A percentile compares a stretch with the other conserved stretches of the same genome.
These are phyloP conservation scores for Rhodotorula glutinis DNA, from an alignment of 1,284 basidiomycete genomes.

Conservation along the genomic window DNA sequence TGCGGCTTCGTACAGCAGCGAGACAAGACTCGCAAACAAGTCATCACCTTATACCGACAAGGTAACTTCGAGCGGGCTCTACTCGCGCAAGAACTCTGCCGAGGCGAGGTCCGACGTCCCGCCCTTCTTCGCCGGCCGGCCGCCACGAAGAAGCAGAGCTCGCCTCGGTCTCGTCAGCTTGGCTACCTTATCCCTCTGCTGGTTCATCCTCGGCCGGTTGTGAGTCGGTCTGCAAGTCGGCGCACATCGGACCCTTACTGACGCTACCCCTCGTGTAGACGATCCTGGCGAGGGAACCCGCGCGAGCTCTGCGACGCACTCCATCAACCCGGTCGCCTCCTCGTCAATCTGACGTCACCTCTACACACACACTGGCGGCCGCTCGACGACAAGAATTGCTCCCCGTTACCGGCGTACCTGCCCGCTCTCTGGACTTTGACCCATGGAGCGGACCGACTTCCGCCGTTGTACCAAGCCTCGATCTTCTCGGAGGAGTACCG, in stretches of 20 bases:
- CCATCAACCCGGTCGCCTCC: conserved; percentile 27
- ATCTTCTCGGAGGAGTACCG: conserved; percentile 29
- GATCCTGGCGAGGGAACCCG: too few relatives aligned
- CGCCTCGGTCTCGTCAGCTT: conserved; percentile 16
- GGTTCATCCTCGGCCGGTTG: neutral
- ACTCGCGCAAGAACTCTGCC: neutral
- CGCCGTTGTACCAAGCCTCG: conserved; percentile 18
- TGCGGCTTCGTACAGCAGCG: neutral
- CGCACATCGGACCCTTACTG: too few relatives aligned
- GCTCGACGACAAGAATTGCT: conserved; percentile 21
- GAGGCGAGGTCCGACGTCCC: conserved; percentile 2
- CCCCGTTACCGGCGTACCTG: conserved; percentile 34
- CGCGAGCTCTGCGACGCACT: conserved; percentile 27
- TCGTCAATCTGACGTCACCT: conserved; percentile 37
- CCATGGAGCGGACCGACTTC: conserved; percentile 15
- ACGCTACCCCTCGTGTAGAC: neutral
- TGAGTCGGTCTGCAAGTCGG: neutral
- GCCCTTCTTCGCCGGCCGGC: neutral
- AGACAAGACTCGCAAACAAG: neutral
- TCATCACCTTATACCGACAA: neutral
- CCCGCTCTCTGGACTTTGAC: conserved; percentile 36
- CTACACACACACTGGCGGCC: conserved; percentile 37
- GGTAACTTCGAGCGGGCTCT: neutral
- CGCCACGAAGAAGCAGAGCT: conserved; percentile 10
- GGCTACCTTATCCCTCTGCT: neutral